Percentiles rank a stretch among this genome's conserved stretches.
phyloP scores from a whole-genome alignment of 2,329 filamentous ascomycete species.

The Aspergillus quadrilineatus region DNA sequence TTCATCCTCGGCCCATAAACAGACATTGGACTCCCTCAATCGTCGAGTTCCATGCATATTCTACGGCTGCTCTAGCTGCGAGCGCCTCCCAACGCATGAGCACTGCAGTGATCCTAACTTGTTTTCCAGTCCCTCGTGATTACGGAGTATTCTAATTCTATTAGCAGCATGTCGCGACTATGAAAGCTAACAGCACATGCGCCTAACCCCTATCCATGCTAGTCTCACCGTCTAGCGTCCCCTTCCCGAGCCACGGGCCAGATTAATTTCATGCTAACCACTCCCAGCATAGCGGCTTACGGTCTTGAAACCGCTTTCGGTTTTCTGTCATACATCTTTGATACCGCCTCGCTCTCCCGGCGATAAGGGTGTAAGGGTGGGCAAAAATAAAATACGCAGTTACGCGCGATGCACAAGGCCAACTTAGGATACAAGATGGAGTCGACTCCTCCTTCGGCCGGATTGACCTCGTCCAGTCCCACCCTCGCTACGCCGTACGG shows the following conservation, averaged over 20 bases:
- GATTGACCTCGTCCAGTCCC: neutral
- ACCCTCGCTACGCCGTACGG: neutral
- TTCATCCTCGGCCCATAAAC: too few species aligned
- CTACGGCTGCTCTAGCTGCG: slow-evolving; percentile 33
- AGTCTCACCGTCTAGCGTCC: slow-evolving; percentile 6
- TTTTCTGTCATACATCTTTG: slow-evolving; percentile 5
- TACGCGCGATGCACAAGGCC: slow-evolving; percentile 9
- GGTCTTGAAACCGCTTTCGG: neutral
- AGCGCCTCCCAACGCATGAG: slow-evolving; percentile 8
- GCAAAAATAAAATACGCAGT: neutral
- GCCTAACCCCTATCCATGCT: slow-evolving; percentile 6
- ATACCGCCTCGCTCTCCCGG: neutral
- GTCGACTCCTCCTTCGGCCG: neutral
- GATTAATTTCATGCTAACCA: slow-evolving; percentile 17
- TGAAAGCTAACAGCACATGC: slow-evolving; percentile 11
- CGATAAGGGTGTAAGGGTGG: neutral
- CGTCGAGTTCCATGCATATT: slow-evolving; percentile 40
- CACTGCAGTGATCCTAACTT: slow-evolving; percentile 8
- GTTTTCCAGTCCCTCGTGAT: slow-evolving; percentile 8
- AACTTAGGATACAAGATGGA: slow-evolving; percentile 8
- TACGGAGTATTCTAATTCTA: neutral
- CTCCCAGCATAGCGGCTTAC: slow-evolving; percentile 13
- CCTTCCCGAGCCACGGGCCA: slow-evolving; percentile 18
- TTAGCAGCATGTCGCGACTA: slow-evolving; percentile 3
- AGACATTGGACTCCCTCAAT: neutral